phyloP scores from a whole-genome alignment of 2,329 filamentous ascomycete genomes.

The Nothopassalora personata region DNA sequence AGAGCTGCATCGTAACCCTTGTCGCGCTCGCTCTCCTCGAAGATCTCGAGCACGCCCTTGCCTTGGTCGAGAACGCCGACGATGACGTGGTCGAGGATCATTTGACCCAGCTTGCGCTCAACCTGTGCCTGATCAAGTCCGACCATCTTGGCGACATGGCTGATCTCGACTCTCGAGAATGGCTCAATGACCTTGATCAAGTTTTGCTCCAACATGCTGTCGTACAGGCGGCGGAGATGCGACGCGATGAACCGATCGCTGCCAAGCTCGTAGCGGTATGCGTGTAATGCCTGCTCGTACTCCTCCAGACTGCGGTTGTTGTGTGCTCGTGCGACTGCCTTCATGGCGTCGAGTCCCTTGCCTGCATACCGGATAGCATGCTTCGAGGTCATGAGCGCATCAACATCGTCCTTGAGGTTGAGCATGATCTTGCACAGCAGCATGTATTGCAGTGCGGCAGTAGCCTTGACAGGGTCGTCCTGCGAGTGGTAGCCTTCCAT shows the following conservation, averaged over 20 bases:
- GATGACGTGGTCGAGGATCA: constrained; percentile 99
- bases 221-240: constrained; percentile 90
- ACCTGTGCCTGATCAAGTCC: constrained; percentile 93
- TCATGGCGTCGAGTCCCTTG: constrained; percentile 97
- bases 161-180: constrained; percentile 94
- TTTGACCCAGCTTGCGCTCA: constrained; percentile 96
- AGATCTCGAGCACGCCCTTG: constrained; percentile 94
- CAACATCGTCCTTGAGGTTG: constrained; percentile 93
- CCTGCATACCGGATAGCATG: constrained; percentile 95
- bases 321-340: constrained; percentile 93
- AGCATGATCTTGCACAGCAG: constrained; percentile 99
- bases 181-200: constrained; percentile 99
- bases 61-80: constrained; percentile 96
- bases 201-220: constrained; percentile 99
- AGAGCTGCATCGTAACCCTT: constrained; percentile 91
- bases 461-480: constrained; percentile 83
- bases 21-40: constrained; percentile 89
- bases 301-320: constrained; percentile 93
- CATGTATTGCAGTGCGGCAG: constrained; percentile 98
- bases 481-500: constrained; percentile 94
- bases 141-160: constrained; percentile 95
- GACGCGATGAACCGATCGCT: constrained; percentile 95
- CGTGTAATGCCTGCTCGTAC: constrained; percentile 86
- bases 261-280: constrained; percentile 89
- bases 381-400: constrained; percentile 89